A percentile compares a stretch with the other conserved stretches of the same genome.
These are phyloP conservation scores for Atalantia buxifolia DNA, from an alignment of 345 rosid genomes.

Conservation along the genomic window DNA sequence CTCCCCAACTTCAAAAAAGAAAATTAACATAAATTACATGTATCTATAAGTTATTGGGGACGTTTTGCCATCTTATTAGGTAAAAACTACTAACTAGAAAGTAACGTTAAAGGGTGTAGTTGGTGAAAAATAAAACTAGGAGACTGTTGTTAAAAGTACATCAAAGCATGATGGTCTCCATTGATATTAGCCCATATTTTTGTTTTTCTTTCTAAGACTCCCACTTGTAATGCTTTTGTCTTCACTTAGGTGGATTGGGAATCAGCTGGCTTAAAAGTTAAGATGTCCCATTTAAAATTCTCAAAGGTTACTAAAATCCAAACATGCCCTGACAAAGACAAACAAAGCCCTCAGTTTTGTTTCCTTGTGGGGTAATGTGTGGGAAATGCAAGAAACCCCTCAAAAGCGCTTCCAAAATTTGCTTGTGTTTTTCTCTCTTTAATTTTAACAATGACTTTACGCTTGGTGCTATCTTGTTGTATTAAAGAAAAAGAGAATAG, in stretches of 20 bases:
- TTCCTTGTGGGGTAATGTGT: conserved; percentile 33
- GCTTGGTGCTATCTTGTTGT: conserved; percentile 17
- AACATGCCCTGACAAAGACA: conserved; percentile 76
- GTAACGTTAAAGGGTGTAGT: not conserved
- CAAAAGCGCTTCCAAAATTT: conserved; percentile 27
- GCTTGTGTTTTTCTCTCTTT: conserved; percentile 27
- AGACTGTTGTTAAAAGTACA: not conserved
- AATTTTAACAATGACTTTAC: conserved; percentile 22
- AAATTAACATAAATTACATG: too few relatives aligned
- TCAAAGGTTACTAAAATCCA: conserved; percentile 46
- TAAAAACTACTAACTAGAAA: too few relatives aligned
- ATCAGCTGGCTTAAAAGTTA: conserved; percentile 38
- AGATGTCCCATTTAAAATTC: conserved; percentile 39
- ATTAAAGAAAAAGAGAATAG: conserved; percentile 34
- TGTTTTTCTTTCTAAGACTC: conserved; percentile 14
- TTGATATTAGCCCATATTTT: not conserved
- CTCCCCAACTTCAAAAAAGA: too few relatives aligned
- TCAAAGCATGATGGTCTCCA: not conserved
- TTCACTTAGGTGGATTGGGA: conserved; percentile 43
- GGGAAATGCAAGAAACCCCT: conserved; percentile 19
- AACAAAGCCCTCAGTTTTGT: conserved; percentile 39
- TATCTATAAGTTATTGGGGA: too few relatives aligned
- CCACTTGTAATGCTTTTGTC: conserved; percentile 47
- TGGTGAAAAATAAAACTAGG: not conserved
- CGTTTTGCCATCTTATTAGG: too few relatives aligned